Evolutionary conservation across 2,329 filamentous ascomycete species (phyloP), one percentile per base, ranked within the genome.

Genomic region (Fusarium newnesense): DNA sequence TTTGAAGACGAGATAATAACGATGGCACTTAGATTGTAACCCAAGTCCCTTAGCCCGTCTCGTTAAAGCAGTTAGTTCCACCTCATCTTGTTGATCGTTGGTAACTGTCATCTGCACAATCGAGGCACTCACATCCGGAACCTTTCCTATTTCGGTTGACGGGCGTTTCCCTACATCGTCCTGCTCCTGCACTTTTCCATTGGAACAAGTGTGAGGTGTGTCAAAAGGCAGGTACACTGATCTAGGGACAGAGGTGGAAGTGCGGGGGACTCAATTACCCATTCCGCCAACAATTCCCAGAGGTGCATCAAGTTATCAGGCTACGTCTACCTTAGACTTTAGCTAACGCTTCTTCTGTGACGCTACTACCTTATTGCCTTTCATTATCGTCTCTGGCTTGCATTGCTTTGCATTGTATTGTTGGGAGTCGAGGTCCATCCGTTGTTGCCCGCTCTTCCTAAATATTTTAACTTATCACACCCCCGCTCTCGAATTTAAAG

Each of bases 131-230:
- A 68, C 62, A 71, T 65, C 63, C 60, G 67, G 47, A 61, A 50
- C 70, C 56, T 74, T 75, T 49, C 76, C 75, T 76, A 74, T 69
- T 77, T 61, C 34, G 75, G 75, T 60, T 66, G 64, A 69, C 70
- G 63, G 61, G 49, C 61, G 61, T 56, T 44, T 40, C 49, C 54
- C 60, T 57, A 26, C 52, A 62, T 59, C 39, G 37, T 53, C 49
- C 64, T 64, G 44, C 50, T 61, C 66, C 63, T 77, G 69, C 70
- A 74, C 64, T 36, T 57, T 40, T 32, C 53, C 65, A 68, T 60
- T 64, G 62, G 58, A 57, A 60, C 57, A 60, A 64, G 16, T 67
- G 47, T 50, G 65, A 64, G 58, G 65, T 73, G 72, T 73, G 71
- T 64, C 69, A 69, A 69, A 72, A 69, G 67, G 61, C 64, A 74